phyloP scores from a whole-genome alignment of 371 early-diverging fungal species.

The Modicella reniformis region DNA sequence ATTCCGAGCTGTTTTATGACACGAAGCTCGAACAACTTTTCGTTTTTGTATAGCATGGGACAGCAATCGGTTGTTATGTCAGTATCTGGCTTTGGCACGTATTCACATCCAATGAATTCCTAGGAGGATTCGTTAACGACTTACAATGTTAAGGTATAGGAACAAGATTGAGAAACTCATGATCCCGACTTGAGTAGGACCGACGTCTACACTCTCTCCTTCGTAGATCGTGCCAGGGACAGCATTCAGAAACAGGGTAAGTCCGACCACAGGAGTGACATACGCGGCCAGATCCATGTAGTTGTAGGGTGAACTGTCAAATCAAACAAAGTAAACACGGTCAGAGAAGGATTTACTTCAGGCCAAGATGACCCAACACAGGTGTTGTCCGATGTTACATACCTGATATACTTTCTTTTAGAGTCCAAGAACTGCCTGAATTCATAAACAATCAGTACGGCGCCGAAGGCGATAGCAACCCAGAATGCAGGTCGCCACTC shows the following conservation, averaged over 20 bases:
- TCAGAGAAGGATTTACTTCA: no score
- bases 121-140: not conserved
- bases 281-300: constrained; percentile 29
- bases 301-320: constrained; percentile 37
- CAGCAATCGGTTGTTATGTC: not conserved
- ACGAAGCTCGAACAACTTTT: constrained; percentile 46
- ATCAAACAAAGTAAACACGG: no score
- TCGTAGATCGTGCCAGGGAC: not conserved
- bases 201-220: not conserved
- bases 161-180: constrained; percentile 45
- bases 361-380: no score
- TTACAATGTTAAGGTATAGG: constrained; percentile 44
- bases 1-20: constrained; percentile 42
- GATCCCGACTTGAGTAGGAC: constrained; percentile 36
- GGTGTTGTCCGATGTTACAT: not conserved
- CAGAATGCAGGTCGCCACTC: constrained; percentile 29
- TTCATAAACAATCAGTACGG: constrained; percentile 30
- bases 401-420: constrained; percentile 39
- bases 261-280: constrained; percentile 15
- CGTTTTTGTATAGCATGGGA: not conserved
- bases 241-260: constrained; percentile 9
- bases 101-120: not conserved
- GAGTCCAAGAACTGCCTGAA: constrained; percentile 31
- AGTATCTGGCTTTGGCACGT: no score
- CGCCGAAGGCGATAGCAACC: constrained; percentile 26